phyloP scores from a whole-genome alignment of 352 stramenopile species.

The Globisporangium middletonii region DNA sequence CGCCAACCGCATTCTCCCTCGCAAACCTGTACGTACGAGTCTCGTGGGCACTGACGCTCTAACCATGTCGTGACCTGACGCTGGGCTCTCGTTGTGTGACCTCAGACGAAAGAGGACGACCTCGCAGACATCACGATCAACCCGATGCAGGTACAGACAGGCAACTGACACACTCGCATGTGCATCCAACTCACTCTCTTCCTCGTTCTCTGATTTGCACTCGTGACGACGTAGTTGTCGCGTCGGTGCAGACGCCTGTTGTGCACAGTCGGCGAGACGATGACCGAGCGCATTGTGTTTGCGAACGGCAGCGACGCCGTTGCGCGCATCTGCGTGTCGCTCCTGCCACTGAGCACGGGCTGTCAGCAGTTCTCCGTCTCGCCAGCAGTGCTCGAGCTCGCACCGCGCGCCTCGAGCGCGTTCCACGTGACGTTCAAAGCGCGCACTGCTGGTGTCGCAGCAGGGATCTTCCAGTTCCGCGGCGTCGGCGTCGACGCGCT shows the following conservation, averaged over 20 bases:
- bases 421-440: constrained; percentile 72
- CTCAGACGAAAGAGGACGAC: constrained; percentile 6
- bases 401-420: constrained; percentile 43
- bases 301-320: constrained; percentile 55
- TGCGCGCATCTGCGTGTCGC: constrained; percentile 65
- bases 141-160: constrained; percentile 11
- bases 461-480: constrained; percentile 85
- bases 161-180: not conserved
- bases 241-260: constrained; percentile 62
- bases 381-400: constrained; percentile 70
- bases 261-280: constrained; percentile 60
- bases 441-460: constrained; percentile 45
- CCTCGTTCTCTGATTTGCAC: not conserved
- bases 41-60: not conserved
- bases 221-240: constrained; percentile 25
- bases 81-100: not conserved
- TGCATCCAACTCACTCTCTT: not conserved
- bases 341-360: constrained; percentile 74
- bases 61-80: not conserved
- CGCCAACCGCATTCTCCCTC: not conserved
- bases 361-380: constrained; percentile 81
- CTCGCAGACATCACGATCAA: constrained; percentile 7
- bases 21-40: not conserved
- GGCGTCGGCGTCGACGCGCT: constrained; percentile 58
- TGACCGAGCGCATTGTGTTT: constrained; percentile 73